Base-by-base conservation (phyloP, 164 flowering plant species). In the Pachysandra terminalis region DNA sequence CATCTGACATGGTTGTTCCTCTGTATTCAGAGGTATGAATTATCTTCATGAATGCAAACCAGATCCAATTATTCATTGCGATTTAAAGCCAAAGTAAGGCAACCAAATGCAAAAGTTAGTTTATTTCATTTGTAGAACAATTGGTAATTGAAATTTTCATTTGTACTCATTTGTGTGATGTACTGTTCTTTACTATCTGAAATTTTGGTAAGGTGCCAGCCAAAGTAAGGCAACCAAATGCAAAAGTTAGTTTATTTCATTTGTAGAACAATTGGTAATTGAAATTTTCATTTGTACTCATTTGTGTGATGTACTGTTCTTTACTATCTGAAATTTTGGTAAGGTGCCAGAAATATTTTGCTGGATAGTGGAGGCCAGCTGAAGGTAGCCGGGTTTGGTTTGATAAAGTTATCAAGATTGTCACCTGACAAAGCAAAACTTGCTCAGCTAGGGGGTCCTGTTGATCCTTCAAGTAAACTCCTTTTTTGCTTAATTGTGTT, bases 331-430 rank as follows among this genome's bases (percentile, higher is more conserved):
- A 84, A 87, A 77, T 81, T 80, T 88, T 85, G 83, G 85, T 84
- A 96, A 96, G 99, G 97, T 96, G 98, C 91, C 98, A 96, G 98
- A 90, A 96, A 96, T 88, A 83, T 96, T 88, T 90, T 90, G 93
- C 96, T 93, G 84, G 98, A 93, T 82, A 82, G 71, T 85, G 97
- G 89, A 75, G 97, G 96, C 35, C 95, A 78, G 48, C 72, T 93
- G 84, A 96, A 96, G 85, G 82, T 96, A 27, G 80, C 97, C 32
- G 97, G 98, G 59, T 93, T 96, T 80, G 99, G 99, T 56, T 77
- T 87, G 79, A 69, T 85, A 68, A 82, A 80, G 55, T 72, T 93
- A 80, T 84, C 93, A 59, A 82, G 83, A 62, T 68, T 87, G 16
- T 81, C 97, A 65, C 82, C 89, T 5, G 90, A 85, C 70, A 87